Evolutionary conservation across 75 land plant species (phyloP), one percentile per base, ranked within the genome.

Genomic region (Sequoia sempervirens): DNA sequence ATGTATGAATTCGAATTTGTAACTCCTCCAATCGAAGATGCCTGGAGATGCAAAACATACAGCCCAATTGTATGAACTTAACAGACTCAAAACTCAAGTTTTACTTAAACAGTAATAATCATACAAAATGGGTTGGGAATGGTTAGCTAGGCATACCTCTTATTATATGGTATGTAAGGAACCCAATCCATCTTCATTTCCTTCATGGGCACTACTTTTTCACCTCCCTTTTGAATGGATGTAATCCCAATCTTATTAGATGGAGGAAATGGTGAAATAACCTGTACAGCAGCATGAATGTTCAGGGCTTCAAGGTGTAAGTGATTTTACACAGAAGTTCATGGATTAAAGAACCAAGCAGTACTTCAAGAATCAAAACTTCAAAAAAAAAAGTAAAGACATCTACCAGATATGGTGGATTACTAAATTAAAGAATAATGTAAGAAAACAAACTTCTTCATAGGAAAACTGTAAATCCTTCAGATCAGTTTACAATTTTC

Each of bases 151-250:
- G 70, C 30, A 12, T 86, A 93, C 96, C 95, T 91, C 36, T 90
- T 82, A 52, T 92, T 93, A 23, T 88, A 80, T 46, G 99, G 99
- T 37, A 98, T 88, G 68, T 94, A 98, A 5, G 99, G 99, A 66
- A 94, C 89, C 99, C 99, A 98, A 74, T 86, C 94, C 98, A 98
- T 96, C 83, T 98, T 98, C 99, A 98, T 98, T 83, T 93, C 84
- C 85, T 89, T 98, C 99, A 98, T 98, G 12, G 98, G 97, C 43
- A 98, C 84, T 61, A 98, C 90, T 80, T 88, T 92, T 85, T 98
- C 98, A 20, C 80, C 87, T 73, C 91, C 99, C 88, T 93, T 93
- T 85, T 96, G 98, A 64, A 96, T 92, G 70, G 99, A 98, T 70
- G 92, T 96, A 43, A 96, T 88, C 4, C 98, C 99, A 64, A 98